Percentiles rank a stretch among this genome's conserved stretches.
These are phyloP conservation scores for Ceratocystis harringtonii DNA, from an alignment of 2,329 filamentous ascomycete genomes.

Conservation along the genomic window DNA sequence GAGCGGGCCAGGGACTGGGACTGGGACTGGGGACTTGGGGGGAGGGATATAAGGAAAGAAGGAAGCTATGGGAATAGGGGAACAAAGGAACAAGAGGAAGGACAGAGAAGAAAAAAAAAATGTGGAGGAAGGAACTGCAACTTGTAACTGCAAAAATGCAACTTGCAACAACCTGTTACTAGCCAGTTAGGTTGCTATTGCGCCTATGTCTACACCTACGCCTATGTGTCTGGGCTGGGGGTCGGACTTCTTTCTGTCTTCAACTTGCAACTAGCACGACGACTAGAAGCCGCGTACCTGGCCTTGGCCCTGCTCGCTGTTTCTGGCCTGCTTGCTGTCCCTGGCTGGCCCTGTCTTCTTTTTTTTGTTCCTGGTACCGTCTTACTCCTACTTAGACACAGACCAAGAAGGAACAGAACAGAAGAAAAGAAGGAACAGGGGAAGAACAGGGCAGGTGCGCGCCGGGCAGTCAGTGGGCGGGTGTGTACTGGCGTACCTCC, in stretches of 20 bases:
- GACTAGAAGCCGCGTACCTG: not conserved
- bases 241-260: not conserved
- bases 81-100: not conserved
- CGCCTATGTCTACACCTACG: not conserved
- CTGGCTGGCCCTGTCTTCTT: not conserved
- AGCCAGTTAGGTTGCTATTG: not conserved
- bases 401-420: not conserved
- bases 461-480: not conserved
- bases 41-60: not conserved
- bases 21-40: slow-evolving; percentile 15
- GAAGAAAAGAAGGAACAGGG: not conserved
- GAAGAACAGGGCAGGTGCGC: not conserved
- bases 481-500: not conserved
- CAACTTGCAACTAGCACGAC: not conserved
- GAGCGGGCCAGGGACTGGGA: slow-evolving; percentile 16
- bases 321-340: not conserved
- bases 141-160: not conserved
- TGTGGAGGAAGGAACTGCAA: not conserved
- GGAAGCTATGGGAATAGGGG: slow-evolving; percentile 6
- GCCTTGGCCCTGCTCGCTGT: not conserved
- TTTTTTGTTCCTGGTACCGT: not conserved
- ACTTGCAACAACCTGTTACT: not conserved
- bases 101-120: not conserved
- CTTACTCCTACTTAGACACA: not conserved
- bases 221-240: not conserved